Base-by-base conservation (phyloP, 306 rosid species). In the Cyamopsis tetragonoloba region DNA sequence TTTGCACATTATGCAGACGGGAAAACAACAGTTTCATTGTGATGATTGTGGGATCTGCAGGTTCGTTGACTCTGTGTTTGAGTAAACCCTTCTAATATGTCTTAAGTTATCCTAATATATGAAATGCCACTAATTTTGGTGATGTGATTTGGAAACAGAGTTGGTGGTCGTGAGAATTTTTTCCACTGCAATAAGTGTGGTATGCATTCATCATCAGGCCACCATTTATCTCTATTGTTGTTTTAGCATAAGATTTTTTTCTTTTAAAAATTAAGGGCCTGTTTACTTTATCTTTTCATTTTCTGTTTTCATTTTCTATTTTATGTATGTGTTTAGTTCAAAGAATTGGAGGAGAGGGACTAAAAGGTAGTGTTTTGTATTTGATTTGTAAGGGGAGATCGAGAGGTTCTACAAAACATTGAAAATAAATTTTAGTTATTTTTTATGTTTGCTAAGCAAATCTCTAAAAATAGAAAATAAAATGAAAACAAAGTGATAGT, bases 11-110 rank as follows among this genome's bases (percentile, higher is more conserved):
- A 7, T 72, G 76, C 90, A 93, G 99, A 77, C 62, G 0, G 83
- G 76, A 61, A 93, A 88, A 79, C 84, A 70, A 20, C 92, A 86
- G 60, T 93, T 93, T 83, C 99, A 93, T 74, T 93, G 97, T 59
- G 77, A 86, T 39, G 97, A 93, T 68, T 93, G 99, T 79, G 99
- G 99, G 81, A 90, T 93, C 80, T 93, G 97, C 83, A 90, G 99
- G 97, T 93, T 34, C 50, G 79, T 59, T 44, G 63, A 20, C 14
- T 54, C 32, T 47, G 13, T 48, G 7, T 59, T 72, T 50, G 30
- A 54, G 22, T 57, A 61, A 26, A 74, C 56, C 55, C 32, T 49
- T 35, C 22, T 10, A 9, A 11, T 53, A 23, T 32, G 41, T 22
- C 14, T 67, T 35, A 5, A 11, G 53, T 39, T 53, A 32, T n/a